Evolutionary conservation across 2,329 filamentous ascomycete genomes (phyloP), one percentile per base, ranked within the genome.

Genomic region (Dothistroma pini): DNA sequence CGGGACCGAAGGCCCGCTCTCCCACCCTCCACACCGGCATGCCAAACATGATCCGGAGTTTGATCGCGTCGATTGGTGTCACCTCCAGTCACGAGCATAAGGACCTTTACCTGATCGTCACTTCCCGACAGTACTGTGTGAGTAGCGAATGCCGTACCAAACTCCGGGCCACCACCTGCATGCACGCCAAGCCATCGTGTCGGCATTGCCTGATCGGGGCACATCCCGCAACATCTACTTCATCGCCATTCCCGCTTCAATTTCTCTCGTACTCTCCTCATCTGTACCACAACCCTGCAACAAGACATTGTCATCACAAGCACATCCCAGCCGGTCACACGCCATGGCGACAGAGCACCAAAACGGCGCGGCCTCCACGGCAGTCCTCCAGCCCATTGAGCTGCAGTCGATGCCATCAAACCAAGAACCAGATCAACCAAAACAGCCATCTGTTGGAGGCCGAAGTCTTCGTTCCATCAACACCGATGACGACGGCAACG

Each of bases 351-450:
- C 59, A 34, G 60, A 66, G 49, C 54, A 60, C 34, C 52, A 54
- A 8, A 69, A 69, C 53, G 66, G 63, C 12, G 63, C 66, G 22
- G 69, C 70, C 12, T 72, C 72, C 6, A 73, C 70, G 1, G 56
- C 65, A 6, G 60, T 70, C 51, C 53, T 73, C 47, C 64, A 67
- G 21, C 63, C 67, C n/a, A 60, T 69, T 7, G 68, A 70, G 54
- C 62, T 73, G 12, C 61, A 70, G 12, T 59, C 71, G 4, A 58
- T 70, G 10, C 53, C 64, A 8, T 41, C 52, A 12, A 67, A 65
- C 25, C 59, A 64, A 12, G 59, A 64, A 53, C 48, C 10, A 57
- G 44, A n/a, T 29, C 58, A 1, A 61, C 53, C 50, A 11, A 72
- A 70, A 57, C 57, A 54, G 3, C 62, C 66, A 2, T 69, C 67